A percentile compares a stretch with the other conserved stretches of the same genome.
These are phyloP conservation scores for Picochlorum sp. DNA, from an alignment of 139 green algal species.

Conservation along the genomic window DNA sequence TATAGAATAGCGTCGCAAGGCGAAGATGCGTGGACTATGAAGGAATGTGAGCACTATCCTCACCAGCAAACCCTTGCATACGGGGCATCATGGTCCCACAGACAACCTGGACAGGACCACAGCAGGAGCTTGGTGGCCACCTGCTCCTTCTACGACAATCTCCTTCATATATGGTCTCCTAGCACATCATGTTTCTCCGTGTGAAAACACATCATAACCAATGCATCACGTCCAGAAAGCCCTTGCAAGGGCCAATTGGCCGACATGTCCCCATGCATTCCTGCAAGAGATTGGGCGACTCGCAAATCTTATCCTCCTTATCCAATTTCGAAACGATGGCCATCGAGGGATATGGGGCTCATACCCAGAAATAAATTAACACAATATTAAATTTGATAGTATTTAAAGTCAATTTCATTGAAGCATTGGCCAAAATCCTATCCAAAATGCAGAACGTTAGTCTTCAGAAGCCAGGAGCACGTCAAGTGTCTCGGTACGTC, in stretches of 20 bases:
- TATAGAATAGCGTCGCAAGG: neutral
- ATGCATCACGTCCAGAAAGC: too few relatives aligned
- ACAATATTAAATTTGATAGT: too few relatives aligned
- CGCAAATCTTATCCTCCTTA: too few relatives aligned
- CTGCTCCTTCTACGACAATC: slow-evolving; percentile 40
- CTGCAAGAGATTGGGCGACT: too few relatives aligned
- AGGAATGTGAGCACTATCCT: slow-evolving; percentile 18
- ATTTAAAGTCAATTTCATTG: too few relatives aligned
- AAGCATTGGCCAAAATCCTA: too few relatives aligned
- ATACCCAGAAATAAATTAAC: too few relatives aligned
- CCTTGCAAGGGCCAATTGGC: too few relatives aligned
- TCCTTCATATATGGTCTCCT: slow-evolving; percentile 29
- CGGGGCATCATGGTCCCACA: slow-evolving; percentile 34
- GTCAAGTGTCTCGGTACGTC: slow-evolving; percentile 3
- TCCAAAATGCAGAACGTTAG: neutral
- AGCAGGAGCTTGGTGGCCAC: neutral
- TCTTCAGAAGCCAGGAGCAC: slow-evolving; percentile 5
- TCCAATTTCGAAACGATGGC: too few relatives aligned
- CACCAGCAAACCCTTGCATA: slow-evolving; percentile 37
- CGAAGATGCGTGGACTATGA: neutral
- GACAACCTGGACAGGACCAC: neutral
- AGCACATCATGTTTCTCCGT: neutral
- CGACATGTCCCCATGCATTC: too few relatives aligned
- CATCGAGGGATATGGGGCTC: too few relatives aligned
- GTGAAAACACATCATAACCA: too few relatives aligned